Percentiles rank a stretch among this genome's conserved stretches.
Conservation (phyloP, 1,284 basidiomycete species). For the Coniophora puteana region DNA sequence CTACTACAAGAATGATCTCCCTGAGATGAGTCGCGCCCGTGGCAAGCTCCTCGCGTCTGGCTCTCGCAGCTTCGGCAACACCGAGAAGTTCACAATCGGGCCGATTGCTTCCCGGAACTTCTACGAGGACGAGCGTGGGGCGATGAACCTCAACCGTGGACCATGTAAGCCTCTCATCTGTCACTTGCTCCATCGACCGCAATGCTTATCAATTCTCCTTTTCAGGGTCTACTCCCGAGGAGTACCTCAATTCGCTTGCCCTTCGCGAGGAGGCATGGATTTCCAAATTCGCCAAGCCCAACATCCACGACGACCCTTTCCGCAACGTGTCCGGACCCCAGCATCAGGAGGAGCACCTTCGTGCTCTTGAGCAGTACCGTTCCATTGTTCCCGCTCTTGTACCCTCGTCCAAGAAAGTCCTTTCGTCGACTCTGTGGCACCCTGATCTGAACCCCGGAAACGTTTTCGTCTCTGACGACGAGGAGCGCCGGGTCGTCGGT, state of each 20-base stretch:
- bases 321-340: conserved; percentile 12
- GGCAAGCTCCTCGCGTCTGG: conserved; percentile 13
- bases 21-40: conserved; percentile 6
- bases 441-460: conserved; percentile 27
- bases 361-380: conserved; percentile 17
- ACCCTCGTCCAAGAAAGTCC: conserved; percentile 13
- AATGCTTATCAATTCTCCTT: conserved; percentile 10
- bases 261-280: conserved; percentile 15
- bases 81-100: conserved; percentile 27
- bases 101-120: conserved; percentile 22
- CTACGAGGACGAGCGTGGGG: conserved; percentile 21
- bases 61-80: conserved; percentile 8
- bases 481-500: conserved; percentile 14
- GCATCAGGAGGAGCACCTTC: conserved; percentile 15
- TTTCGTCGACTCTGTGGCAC: conserved; percentile 27
- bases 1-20: conserved; percentile 20
- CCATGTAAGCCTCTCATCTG: too few relatives aligned
- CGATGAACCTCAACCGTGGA: conserved; percentile 16
- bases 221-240: conserved; percentile 13
- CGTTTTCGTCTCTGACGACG: conserved; percentile 21
- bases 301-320: conserved; percentile 16
- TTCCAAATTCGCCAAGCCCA: conserved; percentile 10
- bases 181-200: too few relatives aligned
- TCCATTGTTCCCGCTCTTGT: conserved; percentile 20
- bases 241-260: conserved; percentile 13